Percentiles rank a stretch among this genome's conserved stretches.
Conservation (phyloP, 1,139 yeast genomes). For the Tardiomyces digboiensis region DNA sequence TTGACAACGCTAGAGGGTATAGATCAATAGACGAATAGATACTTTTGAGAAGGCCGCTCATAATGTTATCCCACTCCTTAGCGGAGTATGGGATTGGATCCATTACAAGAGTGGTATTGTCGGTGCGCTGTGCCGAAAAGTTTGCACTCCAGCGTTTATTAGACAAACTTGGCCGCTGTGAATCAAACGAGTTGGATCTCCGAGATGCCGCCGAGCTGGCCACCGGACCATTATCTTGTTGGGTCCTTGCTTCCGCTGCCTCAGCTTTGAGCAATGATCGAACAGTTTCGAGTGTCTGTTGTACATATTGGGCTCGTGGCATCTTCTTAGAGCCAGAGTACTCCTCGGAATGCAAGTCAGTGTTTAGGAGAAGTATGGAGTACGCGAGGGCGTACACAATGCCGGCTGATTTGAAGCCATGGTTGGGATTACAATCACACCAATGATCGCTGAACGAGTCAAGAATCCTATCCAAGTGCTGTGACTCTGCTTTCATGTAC, state of each 20-base stretch:
- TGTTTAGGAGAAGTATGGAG: conserved; percentile 60
- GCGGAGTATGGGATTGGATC: conserved; percentile 5
- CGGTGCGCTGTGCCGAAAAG: conserved; percentile 1
- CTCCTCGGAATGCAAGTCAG: conserved; percentile 28
- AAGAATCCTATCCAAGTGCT: conserved; percentile 67
- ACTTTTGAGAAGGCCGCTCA: conserved; percentile 16
- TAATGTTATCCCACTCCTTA: conserved; percentile 20
- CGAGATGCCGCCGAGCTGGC: not conserved
- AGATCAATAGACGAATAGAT: conserved; percentile 21
- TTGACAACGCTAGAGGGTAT: conserved; percentile 13
- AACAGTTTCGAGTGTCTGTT: conserved; percentile 16
- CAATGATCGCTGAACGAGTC: conserved; percentile 64
- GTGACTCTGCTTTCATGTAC: conserved; percentile 76
- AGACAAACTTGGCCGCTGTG: conserved; percentile 1
- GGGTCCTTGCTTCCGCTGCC: conserved; percentile 1
- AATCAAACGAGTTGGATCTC: not conserved
- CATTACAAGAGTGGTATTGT: conserved; percentile 2
- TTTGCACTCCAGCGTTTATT: conserved; percentile 14
- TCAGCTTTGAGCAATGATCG: conserved; percentile 2
- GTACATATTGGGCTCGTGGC: conserved; percentile 24
- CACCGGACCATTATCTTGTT: too few relatives aligned
- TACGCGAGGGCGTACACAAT: conserved; percentile 67
- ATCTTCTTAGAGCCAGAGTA: conserved; percentile 25
- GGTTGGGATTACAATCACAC: conserved; percentile 40
- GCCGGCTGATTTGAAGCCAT: conserved; percentile 45